Evolutionary conservation across 345 rosid species (phyloP), one percentile per base, ranked within the genome.

Genomic region (Mercurialis annua): DNA sequence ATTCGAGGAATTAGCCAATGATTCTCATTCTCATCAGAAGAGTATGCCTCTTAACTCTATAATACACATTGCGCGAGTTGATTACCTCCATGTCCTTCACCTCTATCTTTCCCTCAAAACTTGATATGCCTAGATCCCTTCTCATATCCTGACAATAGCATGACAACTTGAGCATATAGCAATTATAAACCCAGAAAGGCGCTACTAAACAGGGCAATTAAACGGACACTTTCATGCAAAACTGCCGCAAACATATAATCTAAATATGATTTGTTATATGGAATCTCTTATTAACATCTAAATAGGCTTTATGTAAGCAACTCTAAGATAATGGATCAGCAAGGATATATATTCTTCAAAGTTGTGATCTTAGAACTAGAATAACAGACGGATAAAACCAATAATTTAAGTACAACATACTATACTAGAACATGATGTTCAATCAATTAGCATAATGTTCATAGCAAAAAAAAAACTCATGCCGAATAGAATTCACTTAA

Each of bases 61-160:
- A 17, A 23, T 0, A 27, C 18, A 27, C 18, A 46, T 14, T 21
- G 2, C 1, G 34, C 7, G 10, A 57, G 42, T 57, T 31, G 23
- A 23, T 67, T 46, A 67, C 77, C 77, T 73, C 77, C 77, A 73
- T 73, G 68, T 73, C 72, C 18, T 67, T 67, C 68, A 62, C 77
- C 57, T 73, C 77, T 5, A 67, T n/a, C 20, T 73, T 73, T 55
- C 73, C 64, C 63, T 56, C 77, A 68, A 68, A 73, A 63, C 63
- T 55, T 48, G 77, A 68, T 52, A 68, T 68, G 3, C 73, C 73
- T 20, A 73, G 29, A 62, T 73, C 68, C 59, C 55, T 73, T 64
- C 65, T 73, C 53, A 57, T 62, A 27, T 73, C 77, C 77, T 73
- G 36, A 15, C 48, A 34, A 23, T 34, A 6, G 23, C 12, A 34